These are phyloP conservation scores for Auriscalpium orientale DNA, from an alignment of 768 basidiomycete species.

Conservation along the genomic window DNA sequence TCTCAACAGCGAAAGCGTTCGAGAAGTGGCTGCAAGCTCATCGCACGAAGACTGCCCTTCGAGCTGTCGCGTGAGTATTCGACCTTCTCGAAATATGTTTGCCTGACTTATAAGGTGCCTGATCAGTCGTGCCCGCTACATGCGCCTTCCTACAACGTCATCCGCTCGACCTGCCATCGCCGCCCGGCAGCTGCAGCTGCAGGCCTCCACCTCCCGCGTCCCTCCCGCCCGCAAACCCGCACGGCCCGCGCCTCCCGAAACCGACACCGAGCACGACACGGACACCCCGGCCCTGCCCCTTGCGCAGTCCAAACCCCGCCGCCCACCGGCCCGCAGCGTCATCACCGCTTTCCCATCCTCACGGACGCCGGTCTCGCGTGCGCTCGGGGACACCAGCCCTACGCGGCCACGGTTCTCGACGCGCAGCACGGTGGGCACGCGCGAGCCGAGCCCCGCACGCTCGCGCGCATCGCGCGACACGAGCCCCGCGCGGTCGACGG, in stretches of 20 bases:
- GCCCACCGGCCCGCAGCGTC: constrained; percentile 1
- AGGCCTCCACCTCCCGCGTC: constrained; percentile 23
- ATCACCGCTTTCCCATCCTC: constrained; percentile 3
- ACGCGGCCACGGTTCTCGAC: constrained; percentile 28
- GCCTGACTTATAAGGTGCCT: constrained; percentile 10
- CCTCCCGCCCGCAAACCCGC: constrained; percentile 20
- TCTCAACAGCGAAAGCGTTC: constrained; percentile 40
- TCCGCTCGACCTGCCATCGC: background rate
- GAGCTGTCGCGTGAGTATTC: constrained; percentile 72
- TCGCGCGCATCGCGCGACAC: constrained; percentile 22
- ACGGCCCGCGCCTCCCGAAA: constrained; percentile 12
- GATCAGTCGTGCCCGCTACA: constrained; percentile 69
- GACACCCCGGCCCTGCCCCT: constrained; percentile 21
- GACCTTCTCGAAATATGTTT: background rate
- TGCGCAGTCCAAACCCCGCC: constrained; percentile 10
- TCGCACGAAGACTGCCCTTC: constrained; percentile 62
- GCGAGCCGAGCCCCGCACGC: constrained; percentile 32
- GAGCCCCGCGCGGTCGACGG: constrained; percentile 12
- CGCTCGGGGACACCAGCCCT: constrained; percentile 11
- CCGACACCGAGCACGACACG: background rate
- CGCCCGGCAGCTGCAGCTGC: constrained; percentile 29
- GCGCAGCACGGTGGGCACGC: constrained; percentile 21
- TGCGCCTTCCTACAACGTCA: constrained; percentile 57
- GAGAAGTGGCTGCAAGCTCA: constrained; percentile 64
- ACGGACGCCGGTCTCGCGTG: background rate